Percentiles rank a stretch among this genome's conserved stretches.
These are phyloP conservation scores for Podospora appendiculata DNA, from an alignment of 495 filamentous ascomycete genomes.

Conservation along the genomic window DNA sequence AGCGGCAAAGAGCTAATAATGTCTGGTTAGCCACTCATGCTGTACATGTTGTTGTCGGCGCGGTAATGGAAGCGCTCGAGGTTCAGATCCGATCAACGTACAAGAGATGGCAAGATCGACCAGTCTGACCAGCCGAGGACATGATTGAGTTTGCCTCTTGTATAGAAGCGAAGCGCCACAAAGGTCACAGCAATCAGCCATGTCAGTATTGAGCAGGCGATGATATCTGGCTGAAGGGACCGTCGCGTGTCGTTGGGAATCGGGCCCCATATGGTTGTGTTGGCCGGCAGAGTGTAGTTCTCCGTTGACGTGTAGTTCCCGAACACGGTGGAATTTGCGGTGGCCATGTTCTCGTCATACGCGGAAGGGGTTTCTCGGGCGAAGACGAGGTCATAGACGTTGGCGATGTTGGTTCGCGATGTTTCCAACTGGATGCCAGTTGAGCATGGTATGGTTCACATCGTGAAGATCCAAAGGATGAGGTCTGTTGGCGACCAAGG, in stretches of 20 bases:
- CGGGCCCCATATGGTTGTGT: slow-evolving; percentile 5
- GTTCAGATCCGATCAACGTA: not conserved
- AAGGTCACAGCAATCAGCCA: slow-evolving; percentile 17
- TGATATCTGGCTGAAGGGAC: slow-evolving; percentile 19
- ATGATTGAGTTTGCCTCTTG: slow-evolving; percentile 14
- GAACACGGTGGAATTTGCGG: not conserved
- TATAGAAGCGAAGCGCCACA: slow-evolving; percentile 24
- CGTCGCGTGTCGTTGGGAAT: slow-evolving; percentile 12
- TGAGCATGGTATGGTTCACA: not conserved
- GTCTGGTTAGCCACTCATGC: not conserved
- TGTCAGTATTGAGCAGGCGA: slow-evolving; percentile 17
- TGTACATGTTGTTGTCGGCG: not conserved
- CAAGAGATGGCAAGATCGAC: slow-evolving; percentile 20
- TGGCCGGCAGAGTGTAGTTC: slow-evolving; percentile 6
- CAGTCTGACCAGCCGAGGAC: slow-evolving; percentile 19
- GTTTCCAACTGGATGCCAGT: not conserved
- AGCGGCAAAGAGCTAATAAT: slow-evolving; percentile 14
- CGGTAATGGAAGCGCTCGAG: too few relatives aligned
- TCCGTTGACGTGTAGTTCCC: slow-evolving; percentile 5
- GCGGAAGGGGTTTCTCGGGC: not conserved
- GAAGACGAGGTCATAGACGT: not conserved
- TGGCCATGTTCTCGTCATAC: not conserved
- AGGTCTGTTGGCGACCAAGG: not conserved
- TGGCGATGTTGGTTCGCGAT: not conserved
- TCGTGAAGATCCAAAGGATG: not conserved